Percentiles rank a stretch among this genome's conserved stretches.
Evolutionary conservation across 31 red algal genomes (phyloP).

Genomic region (Bonnemaisonia californica): DNA sequence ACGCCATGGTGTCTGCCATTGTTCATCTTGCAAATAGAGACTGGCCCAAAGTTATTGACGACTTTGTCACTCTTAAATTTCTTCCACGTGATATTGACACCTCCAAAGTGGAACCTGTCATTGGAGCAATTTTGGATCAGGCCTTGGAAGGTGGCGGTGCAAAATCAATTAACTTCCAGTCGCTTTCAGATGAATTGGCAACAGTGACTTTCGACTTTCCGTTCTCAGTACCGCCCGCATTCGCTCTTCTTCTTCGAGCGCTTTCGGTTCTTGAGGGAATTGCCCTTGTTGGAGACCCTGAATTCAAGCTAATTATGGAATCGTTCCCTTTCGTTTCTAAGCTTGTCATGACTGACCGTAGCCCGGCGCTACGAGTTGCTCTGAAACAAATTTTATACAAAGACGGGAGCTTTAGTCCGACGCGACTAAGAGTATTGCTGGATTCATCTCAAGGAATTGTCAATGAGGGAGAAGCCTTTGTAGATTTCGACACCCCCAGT

Average conservation of each 20-base stretch:
- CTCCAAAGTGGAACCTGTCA: constrained; percentile 58
- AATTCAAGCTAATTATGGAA: constrained; percentile 89
- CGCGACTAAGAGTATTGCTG: constrained; percentile 72
- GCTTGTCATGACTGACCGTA: constrained; percentile 63
- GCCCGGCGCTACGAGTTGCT: constrained; percentile 55
- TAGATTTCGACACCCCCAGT: constrained; percentile 91
- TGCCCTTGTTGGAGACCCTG: constrained; percentile 86
- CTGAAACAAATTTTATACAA: constrained; percentile 90
- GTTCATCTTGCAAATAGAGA: constrained; percentile 93
- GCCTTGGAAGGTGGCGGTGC: constrained; percentile 87
- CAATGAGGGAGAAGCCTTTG: constrained; percentile 85
- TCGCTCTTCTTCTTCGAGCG: constrained; percentile 75
- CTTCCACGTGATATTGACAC: constrained; percentile 70
- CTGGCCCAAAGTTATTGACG: constrained; percentile 73
- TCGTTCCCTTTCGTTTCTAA: constrained; percentile 85
- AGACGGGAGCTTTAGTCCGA: constrained; percentile 80
- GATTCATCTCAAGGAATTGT: constrained; percentile 87
- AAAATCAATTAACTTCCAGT: constrained; percentile 78
- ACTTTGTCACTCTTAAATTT: constrained; percentile 85
- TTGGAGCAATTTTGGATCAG: constrained; percentile 79
- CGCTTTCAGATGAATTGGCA: constrained; percentile 74
- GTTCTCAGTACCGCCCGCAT: constrained; percentile 80
- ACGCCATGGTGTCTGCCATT: constrained; percentile 81
- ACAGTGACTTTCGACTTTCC: constrained; percentile 87
- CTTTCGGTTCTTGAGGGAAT: constrained; percentile 91